Evolutionary conservation across 2,329 filamentous ascomycete genomes (phyloP).

Genomic region (Delphinella strobiligena): DNA sequence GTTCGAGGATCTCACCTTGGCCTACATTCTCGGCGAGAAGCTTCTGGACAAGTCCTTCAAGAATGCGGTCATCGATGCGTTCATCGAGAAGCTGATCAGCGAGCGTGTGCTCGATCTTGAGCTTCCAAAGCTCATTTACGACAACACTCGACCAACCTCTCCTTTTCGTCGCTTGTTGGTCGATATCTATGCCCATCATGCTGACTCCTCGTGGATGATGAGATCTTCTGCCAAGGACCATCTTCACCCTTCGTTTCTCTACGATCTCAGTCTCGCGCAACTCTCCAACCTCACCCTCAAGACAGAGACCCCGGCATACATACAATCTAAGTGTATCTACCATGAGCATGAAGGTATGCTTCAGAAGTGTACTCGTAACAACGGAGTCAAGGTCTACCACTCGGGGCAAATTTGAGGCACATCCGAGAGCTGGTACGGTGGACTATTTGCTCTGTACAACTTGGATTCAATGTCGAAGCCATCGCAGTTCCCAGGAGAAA

Average conservation of each 20-base stretch:
- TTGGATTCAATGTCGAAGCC: too few species aligned
- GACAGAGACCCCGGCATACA: too few species aligned
- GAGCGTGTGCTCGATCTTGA: not conserved
- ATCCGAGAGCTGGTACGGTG: too few species aligned
- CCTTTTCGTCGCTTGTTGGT: constrained; percentile 10
- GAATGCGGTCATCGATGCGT: constrained; percentile 14
- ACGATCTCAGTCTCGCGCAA: not conserved
- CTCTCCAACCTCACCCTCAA: too few species aligned
- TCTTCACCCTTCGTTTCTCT: not conserved
- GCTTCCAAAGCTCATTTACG: constrained; percentile 9
- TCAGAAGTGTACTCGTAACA: too few species aligned
- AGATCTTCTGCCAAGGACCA: not conserved
- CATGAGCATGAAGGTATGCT: too few species aligned
- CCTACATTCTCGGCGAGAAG: constrained; percentile 16
- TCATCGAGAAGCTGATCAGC: constrained; percentile 9
- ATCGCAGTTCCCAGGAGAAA: too few species aligned
- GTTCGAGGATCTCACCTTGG: constrained; percentile 8
- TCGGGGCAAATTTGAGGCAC: too few species aligned
- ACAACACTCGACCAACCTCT: constrained; percentile 3
- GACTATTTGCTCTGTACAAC: too few species aligned
- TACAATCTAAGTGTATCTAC: too few species aligned
- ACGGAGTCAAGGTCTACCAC: too few species aligned
- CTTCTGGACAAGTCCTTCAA: constrained; percentile 15
- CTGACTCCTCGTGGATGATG: not conserved
- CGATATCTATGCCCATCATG: constrained; percentile 10